Evolutionary conservation across 257 asterid genomes (phyloP).

Genomic region (Ilex asprella): DNA sequence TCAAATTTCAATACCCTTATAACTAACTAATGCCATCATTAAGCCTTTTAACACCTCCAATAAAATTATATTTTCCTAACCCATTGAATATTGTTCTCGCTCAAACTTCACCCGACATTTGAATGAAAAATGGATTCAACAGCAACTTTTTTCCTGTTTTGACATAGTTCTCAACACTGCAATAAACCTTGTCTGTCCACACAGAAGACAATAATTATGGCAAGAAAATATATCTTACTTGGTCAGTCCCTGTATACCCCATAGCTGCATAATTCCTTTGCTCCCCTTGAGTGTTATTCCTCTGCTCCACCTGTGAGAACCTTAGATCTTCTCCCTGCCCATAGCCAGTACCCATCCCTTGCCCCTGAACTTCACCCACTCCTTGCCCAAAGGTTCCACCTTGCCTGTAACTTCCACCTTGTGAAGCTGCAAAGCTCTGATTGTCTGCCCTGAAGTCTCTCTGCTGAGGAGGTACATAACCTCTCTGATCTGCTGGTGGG

Average conservation of each 20-base stretch:
- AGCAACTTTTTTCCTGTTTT: no score
- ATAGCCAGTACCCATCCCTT: conserved; percentile 8
- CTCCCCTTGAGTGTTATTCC: conserved; percentile 11
- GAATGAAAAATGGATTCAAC: no score
- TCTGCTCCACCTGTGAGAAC: conserved; percentile 15
- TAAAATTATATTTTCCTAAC: no score
- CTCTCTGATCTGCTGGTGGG: conserved; percentile 14
- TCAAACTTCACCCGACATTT: no score
- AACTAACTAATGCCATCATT: no score
- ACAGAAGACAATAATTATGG: no score
- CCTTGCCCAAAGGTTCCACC: conserved; percentile 6
- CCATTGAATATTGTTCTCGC: no score
- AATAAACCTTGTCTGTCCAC: no score
- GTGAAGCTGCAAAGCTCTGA: neutral
- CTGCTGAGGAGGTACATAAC: neutral
- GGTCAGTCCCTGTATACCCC: conserved; percentile 17
- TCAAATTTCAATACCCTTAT: no score
- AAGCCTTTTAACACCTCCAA: no score
- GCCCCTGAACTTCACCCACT: conserved; percentile 1
- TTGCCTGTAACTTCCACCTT: conserved; percentile 9
- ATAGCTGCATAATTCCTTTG: conserved; percentile 21
- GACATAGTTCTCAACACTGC: no score
- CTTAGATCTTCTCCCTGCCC: conserved; percentile 18
- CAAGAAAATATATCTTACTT: conserved; percentile 21
- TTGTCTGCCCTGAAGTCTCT: neutral